Conservation (phyloP, 1,284 basidiomycete genomes). For the Ganoderma lingzhi region DNA sequence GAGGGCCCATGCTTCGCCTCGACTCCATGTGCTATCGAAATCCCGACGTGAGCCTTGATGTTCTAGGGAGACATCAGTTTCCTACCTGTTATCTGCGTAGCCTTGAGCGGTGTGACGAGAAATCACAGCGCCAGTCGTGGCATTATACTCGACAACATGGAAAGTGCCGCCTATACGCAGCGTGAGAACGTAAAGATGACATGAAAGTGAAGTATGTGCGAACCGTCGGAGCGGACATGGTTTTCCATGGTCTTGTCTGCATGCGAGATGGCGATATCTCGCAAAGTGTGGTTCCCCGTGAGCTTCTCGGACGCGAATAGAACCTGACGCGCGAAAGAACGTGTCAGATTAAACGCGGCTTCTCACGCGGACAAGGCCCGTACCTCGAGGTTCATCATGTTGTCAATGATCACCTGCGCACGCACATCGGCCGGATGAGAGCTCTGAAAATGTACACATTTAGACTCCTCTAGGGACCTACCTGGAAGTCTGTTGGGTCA, state of each 20-base stretch:
- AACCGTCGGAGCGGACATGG: slow-evolving; percentile 70
- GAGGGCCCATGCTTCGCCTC: slow-evolving; percentile 76
- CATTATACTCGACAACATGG: slow-evolving; percentile 75
- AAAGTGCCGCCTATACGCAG: slow-evolving; percentile 58
- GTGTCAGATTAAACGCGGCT: background rate
- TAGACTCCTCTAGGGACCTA: slow-evolving; percentile 25
- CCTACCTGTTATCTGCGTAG: slow-evolving; percentile 60
- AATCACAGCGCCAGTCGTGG: slow-evolving; percentile 66
- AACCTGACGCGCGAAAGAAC: slow-evolving; percentile 40
- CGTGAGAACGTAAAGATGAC: slow-evolving; percentile 8
- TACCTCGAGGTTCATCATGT: slow-evolving; percentile 79
- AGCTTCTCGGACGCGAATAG: slow-evolving; percentile 62
- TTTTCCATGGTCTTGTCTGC: slow-evolving; percentile 73
- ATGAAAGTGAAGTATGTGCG: slow-evolving; percentile 21
- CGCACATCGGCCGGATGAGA: background rate
- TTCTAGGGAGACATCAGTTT: background rate
- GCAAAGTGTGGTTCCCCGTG: slow-evolving; percentile 65
- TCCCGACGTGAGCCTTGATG: background rate
- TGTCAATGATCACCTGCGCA: slow-evolving; percentile 72
- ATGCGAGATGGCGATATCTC: slow-evolving; percentile 67
- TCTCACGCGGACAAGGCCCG: background rate
- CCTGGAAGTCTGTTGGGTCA: slow-evolving; percentile 64
- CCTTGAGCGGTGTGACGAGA: slow-evolving; percentile 66
- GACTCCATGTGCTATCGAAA: slow-evolving; percentile 68
- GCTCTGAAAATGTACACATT: slow-evolving; percentile 1